Evolutionary conservation across 2,329 filamentous ascomycete genomes (phyloP), one percentile per base, ranked within the genome.

Genomic region (Raffaelea ambrosiae): DNA sequence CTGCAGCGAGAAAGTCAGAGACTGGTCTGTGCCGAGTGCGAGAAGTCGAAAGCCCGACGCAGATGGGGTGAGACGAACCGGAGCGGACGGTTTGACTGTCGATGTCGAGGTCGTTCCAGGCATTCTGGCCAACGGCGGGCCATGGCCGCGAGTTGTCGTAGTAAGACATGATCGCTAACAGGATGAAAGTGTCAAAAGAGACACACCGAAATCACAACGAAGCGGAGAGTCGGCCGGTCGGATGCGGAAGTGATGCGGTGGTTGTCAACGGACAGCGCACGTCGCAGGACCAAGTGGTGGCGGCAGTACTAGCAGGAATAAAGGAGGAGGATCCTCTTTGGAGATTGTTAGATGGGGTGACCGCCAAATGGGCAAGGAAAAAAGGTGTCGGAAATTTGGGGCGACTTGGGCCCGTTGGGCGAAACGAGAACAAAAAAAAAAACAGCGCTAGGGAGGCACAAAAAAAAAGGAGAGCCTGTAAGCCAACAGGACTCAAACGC

Each of bases 101-200:
- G 10, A 55, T 47, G 14, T 55, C 53, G 29, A 55, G 55, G 44
- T 61, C 58, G 38, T 59, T 58, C 59, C 59, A 61, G 18, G 55
- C 52, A 22, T 53, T 53, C 40, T 57, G 56, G 33, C 56, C 57
- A 16, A 52, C 50, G 10, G 57, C 50, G 19, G 58, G 56, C 59
- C 59, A 61, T 48, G 58, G 58, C 41, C 52, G 52, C 11, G 56
- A 54, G 44, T 51, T 56, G 29, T 59, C 58, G 56, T 61, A 61
- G 49, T 60, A 60, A 35, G 59, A 58, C 59, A 61, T 61, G 42
- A 23, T 43, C 8, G 29, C 10, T 19, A 5, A n/a, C 42, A 3
- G 48, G 46, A 18, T 44, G 44, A 5, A 43, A 41, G 19, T 9
- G 8, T 19, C 13, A 14, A 14, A 14, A 38, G 35, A 16, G 35